Evolutionary conservation across 768 basidiomycete genomes (phyloP), one percentile per base, ranked within the genome.

Genomic region (Paxillus ammoniavirescens): DNA sequence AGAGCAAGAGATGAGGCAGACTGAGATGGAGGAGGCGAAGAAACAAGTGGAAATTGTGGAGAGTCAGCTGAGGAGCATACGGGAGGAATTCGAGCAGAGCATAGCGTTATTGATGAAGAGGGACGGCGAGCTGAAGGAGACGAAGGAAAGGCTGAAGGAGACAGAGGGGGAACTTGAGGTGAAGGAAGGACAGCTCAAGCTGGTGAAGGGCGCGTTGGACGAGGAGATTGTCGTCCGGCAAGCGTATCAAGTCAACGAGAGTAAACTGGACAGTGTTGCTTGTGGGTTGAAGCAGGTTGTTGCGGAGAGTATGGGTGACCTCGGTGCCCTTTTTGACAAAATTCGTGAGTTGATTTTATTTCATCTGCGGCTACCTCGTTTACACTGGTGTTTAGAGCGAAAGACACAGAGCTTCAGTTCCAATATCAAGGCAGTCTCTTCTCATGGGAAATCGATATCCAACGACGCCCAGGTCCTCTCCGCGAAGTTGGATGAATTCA

Each of bases 71-170:
- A 74, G 82, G 50, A 83, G 78, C 30, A 83, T 93, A 15, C 79
- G 87, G 50, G 93, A 94, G 52, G 94, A 98, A 71, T 96, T 93
- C 61, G 93, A 97, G 65, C 87, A 95, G 69, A 88, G 90, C 60
- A 89, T 94, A 52, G 83, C 79, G 2, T 59, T 93, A 43, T 73
- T 98, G 43, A 82, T 84, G 66, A 83, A 81, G 61, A 79, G 83
- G 30, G 89, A 95, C 48, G 81, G 82, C 7, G 92, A 97, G 66
- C 72, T 98, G 50, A 82, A 78, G 52, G 73, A 77, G 47, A 81
- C 87, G 3, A 79, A 76, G 54, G 79, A 78, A 17, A 77, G 73
- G 61, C 71, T 95, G 45, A 72, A 76, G 52, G 73, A 73, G 50
- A 81, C 80, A 2, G 75, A 82, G 56, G 72, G 70, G 1, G 74